Base-by-base conservation (phyloP, 1,284 basidiomycete species). In the Trichosporon sp. region DNA sequence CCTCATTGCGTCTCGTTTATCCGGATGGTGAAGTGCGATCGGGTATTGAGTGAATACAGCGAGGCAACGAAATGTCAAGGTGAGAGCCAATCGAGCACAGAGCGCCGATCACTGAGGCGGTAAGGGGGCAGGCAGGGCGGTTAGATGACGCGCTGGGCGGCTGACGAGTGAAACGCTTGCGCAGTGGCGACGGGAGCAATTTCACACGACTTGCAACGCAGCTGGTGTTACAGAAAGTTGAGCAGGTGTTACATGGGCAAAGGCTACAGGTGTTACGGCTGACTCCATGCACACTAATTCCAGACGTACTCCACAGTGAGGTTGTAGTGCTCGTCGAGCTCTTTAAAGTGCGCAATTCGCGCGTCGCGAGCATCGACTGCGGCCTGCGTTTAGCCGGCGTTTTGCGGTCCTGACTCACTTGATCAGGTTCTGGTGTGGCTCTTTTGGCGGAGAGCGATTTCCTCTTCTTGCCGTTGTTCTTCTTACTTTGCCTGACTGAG, bases 321-420 rank as follows among this genome's bases (percentile, higher is more conserved):
- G 31, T 58, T 29, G 33, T 62, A 62, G 13, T 62, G 32, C 36
- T 9, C 44, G 54, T 36, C 67, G 61, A 70, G 59, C 57, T 58
- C 65, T 37, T 54, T 52, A 37, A 58, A 59, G 64, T 46, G 62
- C 25, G 13, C 58, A 60, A 60, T 69, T 34, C 67, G 62, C 1
- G 52, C 58, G n/a, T 36, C 40, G 10, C 63, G 63, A 0, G 59
- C 63, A 2, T 19, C 37, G 4, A 57, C 19, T 5, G 60, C 29
- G 11, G 54, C 37, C 60, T 61, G 31, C 0, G 1, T 27, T 61
- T 14, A 58, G 56, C 33, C 31, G 13, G 1, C 4, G 11, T 14
- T 14, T 10, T 5, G 23, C 19, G 23, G 8, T 8, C 21, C 4
- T 4, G 5, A 14, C 56, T 57, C 21, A 57, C 56, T 13, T 34